Evolutionary conservation across 805 yeast species (phyloP).

Genomic region (Ogataea parapolymorpha): DNA sequence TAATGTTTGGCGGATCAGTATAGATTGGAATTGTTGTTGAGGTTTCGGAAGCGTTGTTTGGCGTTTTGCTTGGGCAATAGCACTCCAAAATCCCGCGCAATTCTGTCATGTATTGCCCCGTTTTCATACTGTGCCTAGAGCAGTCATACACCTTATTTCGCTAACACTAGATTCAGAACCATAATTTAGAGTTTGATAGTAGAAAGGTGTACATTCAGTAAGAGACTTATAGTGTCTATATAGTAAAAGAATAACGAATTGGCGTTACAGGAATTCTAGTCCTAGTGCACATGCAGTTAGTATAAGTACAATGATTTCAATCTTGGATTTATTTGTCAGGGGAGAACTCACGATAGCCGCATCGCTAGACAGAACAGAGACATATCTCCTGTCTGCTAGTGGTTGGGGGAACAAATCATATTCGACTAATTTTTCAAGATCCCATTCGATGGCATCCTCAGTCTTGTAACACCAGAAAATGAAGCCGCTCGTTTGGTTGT

Average conservation of each 20-base stretch:
- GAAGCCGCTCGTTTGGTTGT: constrained; percentile 50
- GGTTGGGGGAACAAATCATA: constrained; percentile 62
- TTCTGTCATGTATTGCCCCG: constrained; percentile 8
- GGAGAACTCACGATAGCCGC: constrained; percentile 14
- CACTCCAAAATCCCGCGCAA: background rate
- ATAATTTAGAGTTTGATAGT: constrained; percentile 39
- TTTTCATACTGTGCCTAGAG: constrained; percentile 19
- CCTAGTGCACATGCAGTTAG: constrained; percentile 8
- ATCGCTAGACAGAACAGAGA: constrained; percentile 53
- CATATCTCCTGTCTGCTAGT: constrained; percentile 58
- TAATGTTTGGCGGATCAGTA: constrained; percentile 5
- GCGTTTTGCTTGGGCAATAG: constrained; percentile 8
- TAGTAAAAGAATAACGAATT: background rate
- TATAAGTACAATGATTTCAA: constrained; percentile 4
- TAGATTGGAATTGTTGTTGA: background rate
- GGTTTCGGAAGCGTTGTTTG: background rate
- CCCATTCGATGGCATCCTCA: constrained; percentile 67
- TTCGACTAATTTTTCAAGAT: constrained; percentile 47
- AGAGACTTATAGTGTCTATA: background rate
- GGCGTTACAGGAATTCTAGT: constrained; percentile 2
- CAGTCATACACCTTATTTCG: constrained; percentile 33
- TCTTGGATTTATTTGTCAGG: background rate
- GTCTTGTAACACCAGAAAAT: constrained; percentile 73
- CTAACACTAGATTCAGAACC: constrained; percentile 34
- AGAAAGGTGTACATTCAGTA: constrained; percentile 34